Percentiles rank a stretch among this genome's conserved stretches.
These are phyloP conservation scores for Chaetomiaceae sp. DNA, from an alignment of 2,329 filamentous ascomycete genomes.

Conservation along the genomic window DNA sequence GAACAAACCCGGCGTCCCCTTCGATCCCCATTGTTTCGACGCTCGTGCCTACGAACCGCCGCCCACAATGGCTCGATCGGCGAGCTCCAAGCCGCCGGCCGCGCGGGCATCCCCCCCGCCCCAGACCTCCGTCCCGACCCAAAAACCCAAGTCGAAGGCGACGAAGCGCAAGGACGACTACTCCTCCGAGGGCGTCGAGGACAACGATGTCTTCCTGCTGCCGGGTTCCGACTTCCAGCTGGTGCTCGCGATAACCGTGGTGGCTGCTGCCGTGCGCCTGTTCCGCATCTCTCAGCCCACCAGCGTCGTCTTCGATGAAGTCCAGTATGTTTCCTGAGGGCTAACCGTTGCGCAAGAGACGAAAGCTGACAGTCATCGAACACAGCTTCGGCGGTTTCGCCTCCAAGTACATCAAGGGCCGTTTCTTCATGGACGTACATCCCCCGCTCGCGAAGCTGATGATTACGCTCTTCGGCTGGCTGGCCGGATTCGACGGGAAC, in stretches of 20 bases:
- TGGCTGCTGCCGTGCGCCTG: slow-evolving; percentile 76
- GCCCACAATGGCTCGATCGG: slow-evolving; percentile 37
- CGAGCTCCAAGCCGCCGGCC: slow-evolving; percentile 35
- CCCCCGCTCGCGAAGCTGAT: slow-evolving; percentile 94
- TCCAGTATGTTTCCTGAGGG: slow-evolving; percentile 67
- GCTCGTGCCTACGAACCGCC: background rate
- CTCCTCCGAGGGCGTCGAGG: slow-evolving; percentile 72
- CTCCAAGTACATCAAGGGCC: slow-evolving; percentile 98
- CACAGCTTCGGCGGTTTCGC: slow-evolving; percentile 93
- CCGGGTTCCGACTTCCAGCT: slow-evolving; percentile 79
- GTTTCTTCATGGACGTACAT: slow-evolving; percentile 99
- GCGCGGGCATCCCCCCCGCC: slow-evolving; percentile 24
- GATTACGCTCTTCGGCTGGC: slow-evolving; percentile 89
- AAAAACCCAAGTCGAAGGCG: slow-evolving; percentile 28
- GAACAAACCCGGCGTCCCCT: background rate
- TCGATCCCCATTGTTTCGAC: background rate
- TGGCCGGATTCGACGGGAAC: slow-evolving; percentile 89
- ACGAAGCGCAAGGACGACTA: slow-evolving; percentile 49
- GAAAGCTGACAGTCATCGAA: slow-evolving; percentile 21
- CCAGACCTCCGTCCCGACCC: background rate
- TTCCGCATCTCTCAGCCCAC: slow-evolving; percentile 95
- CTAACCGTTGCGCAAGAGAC: background rate
- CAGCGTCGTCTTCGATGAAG: slow-evolving; percentile 98
- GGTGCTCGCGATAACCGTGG: slow-evolving; percentile 64
- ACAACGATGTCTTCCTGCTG: slow-evolving; percentile 89